phyloP scores from a whole-genome alignment of 1,284 basidiomycete genomes.

The Apiotrichum siamense region DNA sequence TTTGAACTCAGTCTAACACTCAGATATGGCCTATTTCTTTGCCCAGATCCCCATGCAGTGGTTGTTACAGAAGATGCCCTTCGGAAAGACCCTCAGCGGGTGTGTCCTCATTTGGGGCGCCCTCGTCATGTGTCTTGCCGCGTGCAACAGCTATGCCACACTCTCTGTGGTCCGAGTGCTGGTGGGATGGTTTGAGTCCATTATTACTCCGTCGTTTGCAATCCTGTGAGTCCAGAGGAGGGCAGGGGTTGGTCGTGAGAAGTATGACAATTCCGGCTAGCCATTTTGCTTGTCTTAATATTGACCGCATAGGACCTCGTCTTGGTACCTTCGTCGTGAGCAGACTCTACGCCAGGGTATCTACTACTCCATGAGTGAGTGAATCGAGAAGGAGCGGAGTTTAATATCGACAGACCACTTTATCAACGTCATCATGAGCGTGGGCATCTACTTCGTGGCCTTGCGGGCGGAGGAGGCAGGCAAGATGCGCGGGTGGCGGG shows the following conservation, averaged over 20 bases:
- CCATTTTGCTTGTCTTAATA: too few relatives aligned
- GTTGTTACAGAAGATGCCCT: constrained; percentile 24
- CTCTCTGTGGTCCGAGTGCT: constrained; percentile 24
- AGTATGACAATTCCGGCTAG: too few relatives aligned
- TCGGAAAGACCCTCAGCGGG: constrained; percentile 20
- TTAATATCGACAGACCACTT: constrained; percentile 6
- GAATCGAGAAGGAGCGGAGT: not conserved
- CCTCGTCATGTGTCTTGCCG: constrained; percentile 22
- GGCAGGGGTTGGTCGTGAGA: too few relatives aligned
- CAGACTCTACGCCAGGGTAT: constrained; percentile 20
- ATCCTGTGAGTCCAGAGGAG: too few relatives aligned
- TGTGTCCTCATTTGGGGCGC: constrained; percentile 22
- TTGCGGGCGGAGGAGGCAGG: constrained; percentile 18
- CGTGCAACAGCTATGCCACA: constrained; percentile 25
- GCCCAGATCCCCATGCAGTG: constrained; percentile 25
- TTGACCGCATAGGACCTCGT: too few relatives aligned
- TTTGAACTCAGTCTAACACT: not conserved
- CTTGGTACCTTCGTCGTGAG: constrained; percentile 31
- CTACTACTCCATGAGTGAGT: constrained; percentile 29
- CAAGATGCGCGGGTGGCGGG: constrained; percentile 23
- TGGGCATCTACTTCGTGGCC: constrained; percentile 26
- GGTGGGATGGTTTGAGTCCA: constrained; percentile 28
- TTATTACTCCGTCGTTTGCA: constrained; percentile 19
- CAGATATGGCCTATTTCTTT: constrained; percentile 17
- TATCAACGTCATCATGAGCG: constrained; percentile 11